Evolutionary conservation across 495 filamentous ascomycete species (phyloP).

Genomic region (Chaetomium fimeti): DNA sequence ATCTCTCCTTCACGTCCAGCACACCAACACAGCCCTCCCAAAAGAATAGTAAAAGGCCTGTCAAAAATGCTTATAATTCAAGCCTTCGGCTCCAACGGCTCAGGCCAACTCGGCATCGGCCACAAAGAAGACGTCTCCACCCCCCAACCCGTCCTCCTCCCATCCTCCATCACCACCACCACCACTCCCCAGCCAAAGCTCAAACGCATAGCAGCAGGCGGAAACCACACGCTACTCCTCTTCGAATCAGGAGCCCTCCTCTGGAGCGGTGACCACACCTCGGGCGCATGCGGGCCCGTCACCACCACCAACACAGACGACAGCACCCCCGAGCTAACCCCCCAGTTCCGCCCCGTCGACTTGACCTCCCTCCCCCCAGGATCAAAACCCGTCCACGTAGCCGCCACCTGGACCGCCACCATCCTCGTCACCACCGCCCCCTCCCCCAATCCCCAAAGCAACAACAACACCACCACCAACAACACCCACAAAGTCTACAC

Average conservation of each 20-base stretch:
- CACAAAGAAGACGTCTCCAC: conserved; percentile 70
- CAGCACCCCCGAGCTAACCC: conserved; percentile 8
- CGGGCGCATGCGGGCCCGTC: conserved; percentile 52
- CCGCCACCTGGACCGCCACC: conserved; percentile 77
- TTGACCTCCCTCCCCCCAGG: conserved; percentile 13
- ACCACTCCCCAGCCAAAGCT: conserved; percentile 22
- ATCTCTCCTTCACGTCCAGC: not conserved
- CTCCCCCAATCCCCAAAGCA: conserved; percentile 13
- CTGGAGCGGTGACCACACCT: conserved; percentile 59
- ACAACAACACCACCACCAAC: conserved; percentile 8
- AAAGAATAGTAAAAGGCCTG: not conserved
- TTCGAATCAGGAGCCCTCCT: conserved; percentile 57
- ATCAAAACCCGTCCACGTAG: conserved; percentile 36
- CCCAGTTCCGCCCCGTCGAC: conserved; percentile 28
- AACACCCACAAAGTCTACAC: conserved; percentile 51
- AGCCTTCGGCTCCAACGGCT: conserved; percentile 89
- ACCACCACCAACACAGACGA: conserved; percentile 13
- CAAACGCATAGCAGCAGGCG: conserved; percentile 62
- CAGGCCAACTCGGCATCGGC: conserved; percentile 79
- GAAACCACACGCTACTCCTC: conserved; percentile 82
- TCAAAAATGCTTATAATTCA: conserved; percentile 54
- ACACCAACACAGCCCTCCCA: not conserved
- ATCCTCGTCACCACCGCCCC: conserved; percentile 47
- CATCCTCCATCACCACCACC: conserved; percentile 33
- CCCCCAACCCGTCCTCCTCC: conserved; percentile 57